Evolutionary conservation across 139 green algal species (phyloP).

Genomic region (Astrephomene gubernaculifera): DNA sequence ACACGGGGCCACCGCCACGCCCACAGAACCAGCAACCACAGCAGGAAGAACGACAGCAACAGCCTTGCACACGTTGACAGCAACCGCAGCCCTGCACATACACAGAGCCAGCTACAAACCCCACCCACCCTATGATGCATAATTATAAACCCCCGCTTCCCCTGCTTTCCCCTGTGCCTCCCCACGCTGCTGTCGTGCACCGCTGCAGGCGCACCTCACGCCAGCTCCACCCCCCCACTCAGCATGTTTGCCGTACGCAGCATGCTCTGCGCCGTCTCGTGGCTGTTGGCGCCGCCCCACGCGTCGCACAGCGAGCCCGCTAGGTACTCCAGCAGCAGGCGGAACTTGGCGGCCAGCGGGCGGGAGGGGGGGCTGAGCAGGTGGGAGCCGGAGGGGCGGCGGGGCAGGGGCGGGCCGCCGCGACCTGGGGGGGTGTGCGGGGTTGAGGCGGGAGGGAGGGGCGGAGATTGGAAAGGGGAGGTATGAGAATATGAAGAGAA

Average conservation of each 20-base stretch:
- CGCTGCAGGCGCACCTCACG: constrained; percentile 1
- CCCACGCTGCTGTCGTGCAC: too few species aligned
- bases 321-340: constrained; percentile 52
- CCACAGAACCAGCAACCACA: too few species aligned
- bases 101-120: too few species aligned
- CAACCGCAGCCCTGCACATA: too few species aligned
- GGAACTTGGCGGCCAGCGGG: constrained; percentile 57
- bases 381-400: background rate
- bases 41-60: too few species aligned
- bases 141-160: too few species aligned
- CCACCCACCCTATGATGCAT: too few species aligned
- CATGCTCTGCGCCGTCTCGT: constrained; percentile 47
- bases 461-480: background rate
- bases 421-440: background rate
- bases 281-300: constrained; percentile 43
- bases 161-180: too few species aligned
- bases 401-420: background rate
- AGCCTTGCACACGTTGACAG: too few species aligned
- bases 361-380: constrained; percentile 2
- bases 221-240: constrained; percentile 48
- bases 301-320: constrained; percentile 25
- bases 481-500: background rate
- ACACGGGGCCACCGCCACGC: too few species aligned
- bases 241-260: constrained; percentile 39
- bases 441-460: background rate